These are phyloP conservation scores for Rehmannia glutinosa DNA, from an alignment of 257 asterid genomes.

Conservation along the genomic window DNA sequence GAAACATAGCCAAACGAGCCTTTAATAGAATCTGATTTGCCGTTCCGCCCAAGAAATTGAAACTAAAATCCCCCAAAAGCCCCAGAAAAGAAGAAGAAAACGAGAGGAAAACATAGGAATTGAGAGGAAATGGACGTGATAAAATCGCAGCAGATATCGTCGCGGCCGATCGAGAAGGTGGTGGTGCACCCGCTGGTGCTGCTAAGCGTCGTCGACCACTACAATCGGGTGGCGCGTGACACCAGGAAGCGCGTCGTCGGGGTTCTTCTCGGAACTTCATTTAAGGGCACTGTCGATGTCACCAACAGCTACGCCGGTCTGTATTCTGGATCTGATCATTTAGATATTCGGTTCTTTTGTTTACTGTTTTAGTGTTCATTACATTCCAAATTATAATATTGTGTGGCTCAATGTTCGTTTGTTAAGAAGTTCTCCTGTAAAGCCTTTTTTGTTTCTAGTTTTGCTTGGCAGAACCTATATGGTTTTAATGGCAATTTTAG, in stretches of 20 bases:
- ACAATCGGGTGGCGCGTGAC: constrained; percentile 96
- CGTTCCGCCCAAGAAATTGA: constrained; percentile 27
- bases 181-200: constrained; percentile 94
- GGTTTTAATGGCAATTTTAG: neutral
- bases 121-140: constrained; percentile 65
- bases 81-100: neutral
- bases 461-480: neutral
- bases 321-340: constrained; percentile 45
- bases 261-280: constrained; percentile 81
- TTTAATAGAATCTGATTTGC: neutral
- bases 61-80: constrained; percentile 8
- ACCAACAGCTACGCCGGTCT: constrained; percentile 93
- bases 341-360: too few species aligned
- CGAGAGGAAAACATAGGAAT: neutral
- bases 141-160: constrained; percentile 78
- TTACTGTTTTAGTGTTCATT: neutral
- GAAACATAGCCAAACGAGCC: neutral
- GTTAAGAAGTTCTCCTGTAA: neutral
- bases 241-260: constrained; percentile 88
- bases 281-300: constrained; percentile 87
- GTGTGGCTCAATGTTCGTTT: neutral
- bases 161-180: constrained; percentile 83
- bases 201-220: constrained; percentile 93
- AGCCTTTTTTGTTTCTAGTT: neutral
- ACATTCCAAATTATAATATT: neutral